These are phyloP conservation scores for Diplocarpon mali DNA, from an alignment of 2,329 filamentous ascomycete species.

Conservation along the genomic window DNA sequence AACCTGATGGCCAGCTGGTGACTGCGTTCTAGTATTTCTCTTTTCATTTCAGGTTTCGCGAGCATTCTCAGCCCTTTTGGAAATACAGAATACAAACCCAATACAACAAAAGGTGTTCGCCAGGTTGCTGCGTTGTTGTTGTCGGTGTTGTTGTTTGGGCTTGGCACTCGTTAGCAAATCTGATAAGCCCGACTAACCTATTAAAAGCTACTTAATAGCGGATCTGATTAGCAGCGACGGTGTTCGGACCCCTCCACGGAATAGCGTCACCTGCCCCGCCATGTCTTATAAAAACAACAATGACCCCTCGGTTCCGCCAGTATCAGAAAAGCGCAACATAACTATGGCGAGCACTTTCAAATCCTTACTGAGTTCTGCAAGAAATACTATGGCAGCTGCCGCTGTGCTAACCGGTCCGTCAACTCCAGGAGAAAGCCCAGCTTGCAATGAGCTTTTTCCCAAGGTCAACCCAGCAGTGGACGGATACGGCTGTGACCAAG, in stretches of 20 bases:
- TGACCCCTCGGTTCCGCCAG: slow-evolving; percentile 1
- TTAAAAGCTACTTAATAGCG: neutral
- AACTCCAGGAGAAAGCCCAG: slow-evolving; percentile 16
- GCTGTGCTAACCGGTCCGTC: slow-evolving; percentile 16
- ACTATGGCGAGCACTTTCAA: slow-evolving; percentile 22
- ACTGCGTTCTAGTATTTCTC: no score
- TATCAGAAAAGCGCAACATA: slow-evolving; percentile 5
- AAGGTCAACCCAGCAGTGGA: slow-evolving; percentile 65
- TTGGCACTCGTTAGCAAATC: neutral
- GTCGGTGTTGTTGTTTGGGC: neutral
- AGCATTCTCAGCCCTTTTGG: no score
- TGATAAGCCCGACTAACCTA: neutral
- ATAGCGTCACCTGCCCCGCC: neutral
- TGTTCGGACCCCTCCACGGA: neutral
- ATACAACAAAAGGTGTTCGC: no score
- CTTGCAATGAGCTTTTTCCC: slow-evolving; percentile 48
- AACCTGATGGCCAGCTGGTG: no score
- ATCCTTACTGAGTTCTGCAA: slow-evolving; percentile 20
- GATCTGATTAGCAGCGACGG: slow-evolving; percentile 7
- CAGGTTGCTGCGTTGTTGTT: neutral
- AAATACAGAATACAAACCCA: no score
- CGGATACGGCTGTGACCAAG: slow-evolving; percentile 79
- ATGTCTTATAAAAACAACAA: slow-evolving; percentile 7
- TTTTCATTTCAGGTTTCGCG: no score
- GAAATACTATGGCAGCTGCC: slow-evolving; percentile 7